Conservation (phyloP, 1,139 yeast species). For the Yamadazyma dushanensis region DNA sequence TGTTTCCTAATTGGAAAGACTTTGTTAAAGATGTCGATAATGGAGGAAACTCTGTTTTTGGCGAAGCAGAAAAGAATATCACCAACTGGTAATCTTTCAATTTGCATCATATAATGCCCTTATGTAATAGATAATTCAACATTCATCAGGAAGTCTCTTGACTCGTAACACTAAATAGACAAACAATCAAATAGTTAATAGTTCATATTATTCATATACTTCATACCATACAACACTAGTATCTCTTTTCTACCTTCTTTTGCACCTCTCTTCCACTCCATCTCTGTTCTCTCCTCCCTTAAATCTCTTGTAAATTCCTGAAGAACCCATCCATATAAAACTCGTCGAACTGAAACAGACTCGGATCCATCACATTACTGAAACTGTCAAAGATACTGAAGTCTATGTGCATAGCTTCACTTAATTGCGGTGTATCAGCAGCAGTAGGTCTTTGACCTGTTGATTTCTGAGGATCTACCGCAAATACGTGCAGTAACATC, state of each 20-base stretch:
- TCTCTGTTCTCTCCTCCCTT: too few species aligned
- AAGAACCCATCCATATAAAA: slow-evolving; percentile 4
- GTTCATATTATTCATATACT: too few species aligned
- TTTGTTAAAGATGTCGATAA: slow-evolving; percentile 38
- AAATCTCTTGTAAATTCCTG: too few species aligned
- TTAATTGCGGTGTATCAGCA: not conserved
- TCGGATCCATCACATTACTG: not conserved
- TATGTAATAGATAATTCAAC: too few species aligned
- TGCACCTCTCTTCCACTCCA: too few species aligned
- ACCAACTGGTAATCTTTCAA: slow-evolving; percentile 83
- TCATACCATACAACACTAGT: too few species aligned
- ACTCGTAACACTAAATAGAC: too few species aligned
- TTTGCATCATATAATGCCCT: not conserved
- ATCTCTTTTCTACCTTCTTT: too few species aligned
- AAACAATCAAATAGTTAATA: too few species aligned
- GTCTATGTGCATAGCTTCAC: not conserved
- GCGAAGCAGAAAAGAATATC: slow-evolving; percentile 86
- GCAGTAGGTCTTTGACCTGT: not conserved
- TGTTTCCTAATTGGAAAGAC: slow-evolving; percentile 54
- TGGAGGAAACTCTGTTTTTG: slow-evolving; percentile 77
- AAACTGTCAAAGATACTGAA: slow-evolving; percentile 1
- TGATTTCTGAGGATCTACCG: not conserved
- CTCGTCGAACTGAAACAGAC: slow-evolving; percentile 2
- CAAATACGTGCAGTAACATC: not conserved
- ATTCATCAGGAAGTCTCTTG: too few species aligned